Evolutionary conservation across 225 moss, liverwort and hornwort genomes (phyloP).

Genomic region (Polytrichum formosum): DNA sequence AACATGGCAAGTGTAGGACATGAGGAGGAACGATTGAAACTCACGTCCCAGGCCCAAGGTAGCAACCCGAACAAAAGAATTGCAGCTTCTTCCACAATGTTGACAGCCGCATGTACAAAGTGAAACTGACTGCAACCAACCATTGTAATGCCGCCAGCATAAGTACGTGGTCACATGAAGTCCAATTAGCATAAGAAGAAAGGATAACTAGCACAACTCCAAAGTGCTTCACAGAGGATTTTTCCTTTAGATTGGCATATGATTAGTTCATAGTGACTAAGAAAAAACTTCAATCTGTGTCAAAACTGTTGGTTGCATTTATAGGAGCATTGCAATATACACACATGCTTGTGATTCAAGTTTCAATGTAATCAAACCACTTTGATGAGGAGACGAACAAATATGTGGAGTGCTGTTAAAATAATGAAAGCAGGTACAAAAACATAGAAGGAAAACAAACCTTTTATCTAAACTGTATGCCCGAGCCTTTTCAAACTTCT

Average conservation of each 20-base stretch:
- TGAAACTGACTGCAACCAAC: conserved; percentile 60
- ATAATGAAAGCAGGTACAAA: too few species aligned
- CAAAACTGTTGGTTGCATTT: too few species aligned
- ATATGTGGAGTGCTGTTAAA: too few species aligned
- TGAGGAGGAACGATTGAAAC: background rate
- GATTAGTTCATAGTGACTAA: too few species aligned
- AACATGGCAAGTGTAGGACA: background rate
- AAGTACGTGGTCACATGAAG: background rate
- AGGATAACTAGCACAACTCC: background rate
- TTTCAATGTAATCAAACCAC: too few species aligned
- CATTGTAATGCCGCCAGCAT: background rate
- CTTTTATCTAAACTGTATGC: conserved; percentile 94
- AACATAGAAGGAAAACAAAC: conserved; percentile 14
- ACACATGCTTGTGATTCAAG: too few species aligned
- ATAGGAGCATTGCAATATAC: too few species aligned
- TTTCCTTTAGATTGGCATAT: too few species aligned
- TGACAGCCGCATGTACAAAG: conserved; percentile 88
- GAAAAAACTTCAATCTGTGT: too few species aligned
- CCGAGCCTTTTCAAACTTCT: conserved; percentile 89
- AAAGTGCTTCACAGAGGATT: too few species aligned
- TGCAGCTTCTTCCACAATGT: conserved; percentile 74
- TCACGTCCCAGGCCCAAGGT: conserved; percentile 81
- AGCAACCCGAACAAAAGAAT: conserved; percentile 70
- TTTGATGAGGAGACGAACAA: too few species aligned
- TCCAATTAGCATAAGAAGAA: background rate